These are phyloP conservation scores for Prunus mume DNA, from an alignment of 306 rosid species.

Conservation along the genomic window DNA sequence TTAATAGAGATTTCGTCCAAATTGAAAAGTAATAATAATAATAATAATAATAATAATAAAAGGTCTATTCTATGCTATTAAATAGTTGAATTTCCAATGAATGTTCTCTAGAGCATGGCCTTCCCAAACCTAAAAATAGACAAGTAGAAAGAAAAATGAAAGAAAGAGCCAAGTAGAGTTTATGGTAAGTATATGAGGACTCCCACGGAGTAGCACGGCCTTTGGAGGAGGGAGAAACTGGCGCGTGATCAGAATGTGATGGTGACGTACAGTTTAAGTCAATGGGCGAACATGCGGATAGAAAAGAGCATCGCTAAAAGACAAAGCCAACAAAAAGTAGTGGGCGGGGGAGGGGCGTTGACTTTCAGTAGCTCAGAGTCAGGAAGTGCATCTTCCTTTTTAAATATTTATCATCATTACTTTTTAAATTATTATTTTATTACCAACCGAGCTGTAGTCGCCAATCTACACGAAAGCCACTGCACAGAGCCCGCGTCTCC, in stretches of 20 bases:
- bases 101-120: no score
- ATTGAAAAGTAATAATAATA: no score
- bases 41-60: no score
- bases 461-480: no score
- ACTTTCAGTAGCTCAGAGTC: conserved; percentile 35
- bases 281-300: conserved; percentile 36
- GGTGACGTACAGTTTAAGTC: conserved; percentile 8
- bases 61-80: no score
- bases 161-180: neutral
- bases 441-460: no score
- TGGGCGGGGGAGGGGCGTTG: conserved; percentile 53
- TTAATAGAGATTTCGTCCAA: no score
- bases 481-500: no score
- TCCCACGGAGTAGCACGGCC: neutral
- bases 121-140: no score
- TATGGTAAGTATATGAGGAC: conserved; percentile 5
- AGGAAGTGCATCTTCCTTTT: neutral
- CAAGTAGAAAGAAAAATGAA: no score
- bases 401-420: neutral
- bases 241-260: conserved; percentile 44
- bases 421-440: neutral
- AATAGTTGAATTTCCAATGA: neutral
- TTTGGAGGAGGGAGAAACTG: neutral
- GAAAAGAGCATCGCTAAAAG: conserved; percentile 20
- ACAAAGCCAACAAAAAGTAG: conserved; percentile 30